Evolutionary conservation across 805 yeast genomes (phyloP).

Genomic region (Kodamaea leandrae): DNA sequence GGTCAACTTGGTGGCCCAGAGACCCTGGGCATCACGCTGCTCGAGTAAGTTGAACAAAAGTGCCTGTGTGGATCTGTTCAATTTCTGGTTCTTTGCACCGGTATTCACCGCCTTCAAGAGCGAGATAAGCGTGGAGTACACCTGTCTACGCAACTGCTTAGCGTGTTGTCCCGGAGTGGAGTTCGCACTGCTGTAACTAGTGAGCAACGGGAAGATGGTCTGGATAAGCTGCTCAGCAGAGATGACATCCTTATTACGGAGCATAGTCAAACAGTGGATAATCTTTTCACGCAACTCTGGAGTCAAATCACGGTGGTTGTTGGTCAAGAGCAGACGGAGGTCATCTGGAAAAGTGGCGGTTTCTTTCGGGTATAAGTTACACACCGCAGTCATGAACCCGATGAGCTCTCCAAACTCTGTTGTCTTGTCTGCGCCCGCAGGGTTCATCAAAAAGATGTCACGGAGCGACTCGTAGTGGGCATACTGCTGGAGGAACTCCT

Average conservation of each 20-base stretch:
- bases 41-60: slow-evolving; percentile 83
- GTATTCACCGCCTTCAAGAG: slow-evolving; percentile 79
- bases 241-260: slow-evolving; percentile 80
- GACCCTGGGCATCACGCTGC: slow-evolving; percentile 71
- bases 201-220: slow-evolving; percentile 81
- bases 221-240: slow-evolving; percentile 78
- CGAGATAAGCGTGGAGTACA: slow-evolving; percentile 75
- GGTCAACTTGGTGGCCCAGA: slow-evolving; percentile 95
- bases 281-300: slow-evolving; percentile 91
- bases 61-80: slow-evolving; percentile 90
- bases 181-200: slow-evolving; percentile 52
- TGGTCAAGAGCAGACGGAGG: slow-evolving; percentile 60
- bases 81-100: slow-evolving; percentile 85
- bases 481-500: slow-evolving; percentile 90
- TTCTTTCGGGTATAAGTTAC: slow-evolving; percentile 84
- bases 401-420: slow-evolving; percentile 78
- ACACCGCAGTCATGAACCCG: slow-evolving; percentile 90
- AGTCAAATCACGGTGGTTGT: slow-evolving; percentile 76
- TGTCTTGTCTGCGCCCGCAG: slow-evolving; percentile 52
- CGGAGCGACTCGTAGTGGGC: slow-evolving; percentile 88
- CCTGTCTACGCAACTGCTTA: slow-evolving; percentile 76
- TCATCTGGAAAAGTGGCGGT: slow-evolving; percentile 84
- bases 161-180: slow-evolving; percentile 60
- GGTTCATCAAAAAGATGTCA: slow-evolving; percentile 79
- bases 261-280: slow-evolving; percentile 83